Percentiles rank a stretch among this genome's conserved stretches.
Evolutionary conservation across 139 green algal species (phyloP).

Genomic region (Asterochloris erici): DNA sequence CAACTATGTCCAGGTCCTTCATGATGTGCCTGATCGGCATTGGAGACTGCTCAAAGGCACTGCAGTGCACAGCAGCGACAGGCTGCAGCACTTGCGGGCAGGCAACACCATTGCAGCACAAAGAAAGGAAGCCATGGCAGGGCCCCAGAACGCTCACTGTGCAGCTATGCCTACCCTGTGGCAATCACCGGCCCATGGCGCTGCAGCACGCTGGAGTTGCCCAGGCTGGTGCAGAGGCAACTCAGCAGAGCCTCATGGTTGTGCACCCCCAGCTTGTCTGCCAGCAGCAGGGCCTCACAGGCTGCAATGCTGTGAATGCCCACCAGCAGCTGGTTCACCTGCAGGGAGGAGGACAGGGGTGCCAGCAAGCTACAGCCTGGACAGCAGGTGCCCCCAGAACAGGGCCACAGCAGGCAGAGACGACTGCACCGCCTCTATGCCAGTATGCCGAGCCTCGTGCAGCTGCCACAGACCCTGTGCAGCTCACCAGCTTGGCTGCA

Average conservation of each 20-base stretch:
- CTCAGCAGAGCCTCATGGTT: constrained; percentile 6
- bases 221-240: not conserved
- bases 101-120: not conserved
- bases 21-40: constrained; percentile 11
- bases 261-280: constrained; percentile 6
- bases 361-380: not conserved
- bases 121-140: not conserved
- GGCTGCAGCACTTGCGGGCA: too few relatives aligned
- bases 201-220: constrained; percentile 6
- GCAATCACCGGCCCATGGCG: constrained; percentile 6
- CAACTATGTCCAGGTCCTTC: constrained; percentile 11
- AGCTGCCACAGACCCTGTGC: too few relatives aligned
- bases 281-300: constrained; percentile 11
- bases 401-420: not conserved
- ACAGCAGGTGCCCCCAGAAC: not conserved
- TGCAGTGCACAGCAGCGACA: not conserved
- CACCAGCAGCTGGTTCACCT: constrained; percentile 17
- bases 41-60: not conserved
- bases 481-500: constrained; percentile 16
- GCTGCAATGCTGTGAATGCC: constrained; percentile 13
- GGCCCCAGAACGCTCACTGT: not conserved
- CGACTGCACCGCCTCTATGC: not conserved
- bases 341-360: not conserved
- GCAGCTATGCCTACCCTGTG: not conserved
- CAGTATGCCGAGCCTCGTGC: not conserved